phyloP scores from a whole-genome alignment of 257 asterid species.

The Solanum raphanifolium region DNA sequence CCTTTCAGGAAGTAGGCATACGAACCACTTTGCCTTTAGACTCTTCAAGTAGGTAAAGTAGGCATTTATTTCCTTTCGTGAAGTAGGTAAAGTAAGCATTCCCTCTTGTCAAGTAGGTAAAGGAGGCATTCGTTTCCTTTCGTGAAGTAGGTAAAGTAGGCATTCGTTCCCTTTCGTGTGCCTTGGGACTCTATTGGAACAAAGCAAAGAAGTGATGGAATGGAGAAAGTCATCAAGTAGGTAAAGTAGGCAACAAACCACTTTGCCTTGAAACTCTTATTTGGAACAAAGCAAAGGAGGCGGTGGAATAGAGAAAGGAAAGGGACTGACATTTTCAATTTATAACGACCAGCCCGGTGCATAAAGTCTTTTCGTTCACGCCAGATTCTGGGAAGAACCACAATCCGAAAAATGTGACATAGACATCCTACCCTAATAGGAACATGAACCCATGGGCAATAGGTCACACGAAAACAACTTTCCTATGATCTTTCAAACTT shows the following conservation, averaged over 20 bases:
- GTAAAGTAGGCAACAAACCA: not conserved
- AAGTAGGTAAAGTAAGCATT: not conserved
- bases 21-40: not conserved
- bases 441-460: not conserved
- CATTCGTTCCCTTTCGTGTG: not conserved
- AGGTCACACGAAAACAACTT: not conserved
- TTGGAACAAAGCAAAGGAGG: not conserved
- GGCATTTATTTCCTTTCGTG: too few relatives aligned
- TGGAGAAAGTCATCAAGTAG: not conserved
- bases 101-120: too few relatives aligned
- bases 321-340: not conserved
- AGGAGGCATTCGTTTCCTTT: not conserved
- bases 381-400: not conserved
- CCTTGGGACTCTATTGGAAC: not conserved
- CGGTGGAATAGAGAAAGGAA: not conserved
- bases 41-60: too few relatives aligned
- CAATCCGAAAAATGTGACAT: not conserved
- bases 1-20: too few relatives aligned
- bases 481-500: not conserved
- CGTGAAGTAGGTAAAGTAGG: not conserved
- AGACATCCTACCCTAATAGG: not conserved
- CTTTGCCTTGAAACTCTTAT: not conserved
- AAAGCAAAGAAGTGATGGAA: not conserved
- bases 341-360: not conserved
- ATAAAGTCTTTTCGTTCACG: not conserved